Base-by-base conservation (phyloP, 1,284 basidiomycete species). In the Ustilago trichophora region DNA sequence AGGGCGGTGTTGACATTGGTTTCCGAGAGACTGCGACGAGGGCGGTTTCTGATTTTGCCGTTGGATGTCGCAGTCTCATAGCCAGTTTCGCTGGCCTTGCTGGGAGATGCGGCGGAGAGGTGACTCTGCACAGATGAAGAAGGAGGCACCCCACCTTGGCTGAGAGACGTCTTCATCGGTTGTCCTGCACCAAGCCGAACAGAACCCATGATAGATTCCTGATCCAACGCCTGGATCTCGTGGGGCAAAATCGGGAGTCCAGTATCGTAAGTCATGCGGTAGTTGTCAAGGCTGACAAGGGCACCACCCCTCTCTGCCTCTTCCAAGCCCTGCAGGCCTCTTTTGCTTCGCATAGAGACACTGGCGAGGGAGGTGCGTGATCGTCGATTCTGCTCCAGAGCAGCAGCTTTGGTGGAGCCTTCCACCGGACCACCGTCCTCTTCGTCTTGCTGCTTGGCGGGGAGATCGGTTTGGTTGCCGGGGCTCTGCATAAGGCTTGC, bases 231-330 rank as follows among this genome's bases (percentile, higher is more conserved):
- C 6, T 34, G 38, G 26, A 75, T 68, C 27, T 69, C 53, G 33
- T 71, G 64, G 2, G 73, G 75, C 18, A 71, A 19, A 42, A 77
- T 70, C 4, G 46, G 40, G 32, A 71, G 34, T 3, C 75, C 75
- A 8, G 56, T 57, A 16, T 71, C 66, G 37, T 69, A 77, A 3
- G 53, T 49, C 45, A 50, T 57, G 16, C 65, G 58, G n/a, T 62
- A 52, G n/a, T 48, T 48, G 44, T 77, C 72, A 7, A 75, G 48
- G 42, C 67, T 73, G 15, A 77, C 72, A 36, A 77, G 68, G 0
- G 68, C 65, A 12, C 62, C 63, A 10, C 75, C 75, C 5, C 54
- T 35, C 22, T 75, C 73, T 0, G 73, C 75, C n/a, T 64, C 71
- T 19, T 75, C 73, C 4, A 77, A 40, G 0, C 73, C 75, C 6